Evolutionary conservation across 1,284 basidiomycete genomes (phyloP).

Genomic region (Cryptococcus wingfieldii): DNA sequence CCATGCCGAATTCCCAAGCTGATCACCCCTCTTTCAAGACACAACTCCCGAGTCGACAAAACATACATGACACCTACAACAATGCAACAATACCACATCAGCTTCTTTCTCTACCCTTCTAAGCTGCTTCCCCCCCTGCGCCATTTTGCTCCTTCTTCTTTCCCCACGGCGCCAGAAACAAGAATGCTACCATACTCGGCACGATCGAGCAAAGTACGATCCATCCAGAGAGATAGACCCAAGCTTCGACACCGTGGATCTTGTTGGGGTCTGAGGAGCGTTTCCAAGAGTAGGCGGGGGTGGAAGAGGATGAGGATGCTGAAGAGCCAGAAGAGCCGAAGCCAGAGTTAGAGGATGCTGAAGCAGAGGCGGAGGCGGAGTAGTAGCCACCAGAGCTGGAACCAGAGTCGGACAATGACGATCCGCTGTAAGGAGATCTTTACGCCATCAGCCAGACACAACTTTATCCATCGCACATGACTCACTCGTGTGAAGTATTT

Average conservation of each 20-base stretch:
- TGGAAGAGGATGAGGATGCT: neutral
- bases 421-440: neutral
- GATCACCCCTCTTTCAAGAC: too few species aligned
- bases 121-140: neutral
- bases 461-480: neutral
- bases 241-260: conserved; percentile 9
- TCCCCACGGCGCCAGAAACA: conserved; percentile 6
- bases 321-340: neutral
- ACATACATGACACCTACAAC: too few species aligned
- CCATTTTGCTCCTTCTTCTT: conserved; percentile 1
- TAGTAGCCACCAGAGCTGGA: neutral
- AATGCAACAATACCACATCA: too few species aligned
- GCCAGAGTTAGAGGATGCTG: neutral
- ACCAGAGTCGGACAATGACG: neutral
- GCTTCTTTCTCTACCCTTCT: neutral
- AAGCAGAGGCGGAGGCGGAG: neutral
- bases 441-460: too few species aligned
- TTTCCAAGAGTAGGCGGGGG: neutral
- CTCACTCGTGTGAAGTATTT: conserved; percentile 11
- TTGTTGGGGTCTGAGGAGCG: conserved; percentile 1
- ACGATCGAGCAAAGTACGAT: conserved; percentile 6
- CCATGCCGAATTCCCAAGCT: too few species aligned
- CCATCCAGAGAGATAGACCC: conserved; percentile 7
- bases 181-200: conserved; percentile 9
- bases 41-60: too few species aligned